Conservation (phyloP, 768 basidiomycete species). For the Daedaleopsis sinensis region DNA sequence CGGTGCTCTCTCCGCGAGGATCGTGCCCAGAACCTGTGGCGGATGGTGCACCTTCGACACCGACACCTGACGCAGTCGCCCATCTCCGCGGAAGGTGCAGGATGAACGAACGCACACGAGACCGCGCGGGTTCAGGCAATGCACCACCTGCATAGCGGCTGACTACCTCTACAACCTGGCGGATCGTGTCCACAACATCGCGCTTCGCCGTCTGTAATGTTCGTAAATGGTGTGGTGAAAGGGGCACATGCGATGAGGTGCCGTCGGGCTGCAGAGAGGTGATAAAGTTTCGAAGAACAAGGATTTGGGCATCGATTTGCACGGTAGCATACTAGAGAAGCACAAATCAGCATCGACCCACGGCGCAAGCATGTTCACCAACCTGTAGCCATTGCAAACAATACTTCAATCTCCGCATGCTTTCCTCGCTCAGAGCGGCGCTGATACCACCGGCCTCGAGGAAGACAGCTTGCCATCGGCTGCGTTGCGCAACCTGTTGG, state of each 20-base stretch:
- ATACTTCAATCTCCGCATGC: slow-evolving; percentile 83
- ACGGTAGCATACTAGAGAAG: slow-evolving; percentile 73
- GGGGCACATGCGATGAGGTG: slow-evolving; percentile 30
- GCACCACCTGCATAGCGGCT: slow-evolving; percentile 85
- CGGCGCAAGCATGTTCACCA: slow-evolving; percentile 25
- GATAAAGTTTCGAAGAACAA: slow-evolving; percentile 83
- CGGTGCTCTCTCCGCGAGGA: slow-evolving; percentile 35
- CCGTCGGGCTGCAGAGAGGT: slow-evolving; percentile 56
- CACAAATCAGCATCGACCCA: background rate
- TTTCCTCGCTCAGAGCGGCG: slow-evolving; percentile 89
- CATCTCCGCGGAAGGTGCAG: slow-evolving; percentile 81
- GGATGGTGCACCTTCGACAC: slow-evolving; percentile 12
- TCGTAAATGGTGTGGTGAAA: slow-evolving; percentile 50
- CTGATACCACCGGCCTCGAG: slow-evolving; percentile 87
- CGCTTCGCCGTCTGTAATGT: slow-evolving; percentile 75
- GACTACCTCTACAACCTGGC: slow-evolving; percentile 87
- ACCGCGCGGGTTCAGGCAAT: slow-evolving; percentile 81
- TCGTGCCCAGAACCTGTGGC: slow-evolving; percentile 16
- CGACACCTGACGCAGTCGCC: slow-evolving; percentile 49
- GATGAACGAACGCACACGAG: slow-evolving; percentile 75
- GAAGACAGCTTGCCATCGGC: slow-evolving; percentile 83
- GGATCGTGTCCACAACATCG: slow-evolving; percentile 87
- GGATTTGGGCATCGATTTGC: slow-evolving; percentile 87
- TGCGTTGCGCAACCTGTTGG: slow-evolving; percentile 68
- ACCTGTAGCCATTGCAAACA: slow-evolving; percentile 90